Percentiles rank a stretch among this genome's conserved stretches.
Evolutionary conservation across 2,329 filamentous ascomycete genomes (phyloP).

Genomic region (Rutstroemia sp.): DNA sequence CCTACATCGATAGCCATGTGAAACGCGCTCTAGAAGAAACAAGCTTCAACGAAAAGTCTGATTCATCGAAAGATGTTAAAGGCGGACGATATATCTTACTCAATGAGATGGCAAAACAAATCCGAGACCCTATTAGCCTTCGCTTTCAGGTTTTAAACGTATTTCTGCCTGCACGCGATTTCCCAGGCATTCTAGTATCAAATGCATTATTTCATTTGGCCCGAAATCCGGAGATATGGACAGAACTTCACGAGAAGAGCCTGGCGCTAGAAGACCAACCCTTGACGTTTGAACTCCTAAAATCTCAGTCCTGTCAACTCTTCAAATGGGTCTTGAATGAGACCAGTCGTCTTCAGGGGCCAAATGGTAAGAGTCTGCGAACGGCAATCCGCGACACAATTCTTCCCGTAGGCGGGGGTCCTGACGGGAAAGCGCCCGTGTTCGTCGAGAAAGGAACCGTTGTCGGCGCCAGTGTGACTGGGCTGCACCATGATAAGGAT

Average conservation of each 20-base stretch:
- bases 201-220: constrained; percentile 2
- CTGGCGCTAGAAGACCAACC: not conserved
- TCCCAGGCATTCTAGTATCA: not conserved
- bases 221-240: not conserved
- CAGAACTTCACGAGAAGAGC: not conserved
- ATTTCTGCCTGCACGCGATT: not conserved
- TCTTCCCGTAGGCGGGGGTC: not conserved
- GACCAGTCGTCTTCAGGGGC: not conserved
- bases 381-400: not conserved
- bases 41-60: not conserved
- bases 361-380: not conserved
- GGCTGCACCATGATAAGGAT: not conserved
- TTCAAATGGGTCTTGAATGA: not conserved
- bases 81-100: not conserved
- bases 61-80: not conserved
- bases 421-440: not conserved
- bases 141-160: not conserved
- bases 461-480: not conserved
- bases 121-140: not conserved
- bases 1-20: constrained; percentile 1
- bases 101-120: constrained; percentile 7
- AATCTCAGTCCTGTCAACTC: not conserved
- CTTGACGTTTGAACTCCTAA: not conserved
- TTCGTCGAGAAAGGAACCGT: not conserved
- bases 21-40: not conserved